Evolutionary conservation across 495 filamentous ascomycete genomes (phyloP), one percentile per base, ranked within the genome.

Genomic region (Stereocaulon alpinum): DNA sequence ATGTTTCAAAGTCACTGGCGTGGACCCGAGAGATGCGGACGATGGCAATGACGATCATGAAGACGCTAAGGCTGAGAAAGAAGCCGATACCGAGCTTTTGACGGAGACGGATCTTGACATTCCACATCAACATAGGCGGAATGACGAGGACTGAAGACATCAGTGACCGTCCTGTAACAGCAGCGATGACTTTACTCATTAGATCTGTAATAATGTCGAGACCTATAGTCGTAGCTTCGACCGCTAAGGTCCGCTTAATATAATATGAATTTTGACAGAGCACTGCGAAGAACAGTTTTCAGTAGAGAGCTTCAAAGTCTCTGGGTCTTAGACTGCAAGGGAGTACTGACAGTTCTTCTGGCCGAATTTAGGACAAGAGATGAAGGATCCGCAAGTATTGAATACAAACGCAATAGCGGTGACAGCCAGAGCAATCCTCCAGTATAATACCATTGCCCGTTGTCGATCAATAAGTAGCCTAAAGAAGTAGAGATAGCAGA

Each of bases 401-500:
- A 60, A 53, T 24, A 47, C 47, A 17, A 32, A 43, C 18, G 55
- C 61, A 10, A 61, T 58, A 6, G 63, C 22, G 22, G 56, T 62
- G 14, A 68, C 37, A 18, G 63, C 47, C 6, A 63, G 20, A 18
- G 63, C 62, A 3, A 64, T 47, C 59, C 64, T 69, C 70, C 69
- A 71, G 12, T 65, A 62, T 24, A 63, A 51, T 24, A 57, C 47
- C 34, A 64, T 64, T 14, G 56, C 40, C 29, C 24, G 12, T 11
- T 70, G 47, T 3, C 63, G 58, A 18, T 64, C 56, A 6, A 66
- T 67, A n/a, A 72, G 63, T 29, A 65, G 69, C 17, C 49, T 61
- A 56, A 72, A 70, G 65, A 72, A 71, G 22, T 66, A 12, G 6
- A 72, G 52, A 43, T 71, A 71, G 50, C 58, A 66, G 37, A 69